Percentiles rank a stretch among this genome's conserved stretches.
Evolutionary conservation across 257 asterid species (phyloP).

Genomic region (Lycium ferocissimum): DNA sequence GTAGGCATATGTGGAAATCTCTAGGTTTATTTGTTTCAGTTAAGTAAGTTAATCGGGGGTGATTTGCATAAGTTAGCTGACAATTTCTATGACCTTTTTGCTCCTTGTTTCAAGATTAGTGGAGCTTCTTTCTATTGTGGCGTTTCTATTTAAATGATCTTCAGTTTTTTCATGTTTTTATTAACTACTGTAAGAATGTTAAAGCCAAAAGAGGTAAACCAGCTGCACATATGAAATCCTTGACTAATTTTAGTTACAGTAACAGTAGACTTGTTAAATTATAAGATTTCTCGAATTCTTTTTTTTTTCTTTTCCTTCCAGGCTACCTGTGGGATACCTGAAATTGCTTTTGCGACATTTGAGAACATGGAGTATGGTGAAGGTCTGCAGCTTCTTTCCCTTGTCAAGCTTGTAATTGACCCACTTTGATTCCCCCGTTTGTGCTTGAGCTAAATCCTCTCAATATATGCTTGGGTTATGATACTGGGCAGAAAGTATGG

Average conservation of each 20-base stretch:
- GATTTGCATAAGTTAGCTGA: background rate
- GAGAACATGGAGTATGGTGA: slow-evolving; percentile 99
- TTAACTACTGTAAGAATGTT: slow-evolving; percentile 16
- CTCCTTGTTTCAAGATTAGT: slow-evolving; percentile 3
- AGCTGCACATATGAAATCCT: slow-evolving; percentile 8
- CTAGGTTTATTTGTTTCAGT: slow-evolving; percentile 17
- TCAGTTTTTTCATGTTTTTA: background rate
- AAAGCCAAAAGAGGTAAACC: background rate
- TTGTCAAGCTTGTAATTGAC: slow-evolving; percentile 28
- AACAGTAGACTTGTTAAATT: slow-evolving; percentile 2
- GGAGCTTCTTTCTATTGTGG: background rate
- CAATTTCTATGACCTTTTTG: background rate
- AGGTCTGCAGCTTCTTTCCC: slow-evolving; percentile 55
- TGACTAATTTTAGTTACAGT: slow-evolving; percentile 22
- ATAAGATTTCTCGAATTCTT: background rate
- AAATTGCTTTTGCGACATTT: slow-evolving; percentile 85
- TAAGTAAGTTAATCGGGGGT: slow-evolving; percentile 16
- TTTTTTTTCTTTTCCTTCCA: slow-evolving; percentile 40
- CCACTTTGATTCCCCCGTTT: slow-evolving; percentile 13
- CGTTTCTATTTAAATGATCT: background rate
- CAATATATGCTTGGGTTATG: background rate
- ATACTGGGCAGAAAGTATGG: background rate
- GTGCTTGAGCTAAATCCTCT: slow-evolving; percentile 20
- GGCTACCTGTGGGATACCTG: slow-evolving; percentile 99
- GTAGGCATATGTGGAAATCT: background rate